Base-by-base conservation (phyloP, 108 stramenopile species). In the Nitzschia inconspicua region DNA sequence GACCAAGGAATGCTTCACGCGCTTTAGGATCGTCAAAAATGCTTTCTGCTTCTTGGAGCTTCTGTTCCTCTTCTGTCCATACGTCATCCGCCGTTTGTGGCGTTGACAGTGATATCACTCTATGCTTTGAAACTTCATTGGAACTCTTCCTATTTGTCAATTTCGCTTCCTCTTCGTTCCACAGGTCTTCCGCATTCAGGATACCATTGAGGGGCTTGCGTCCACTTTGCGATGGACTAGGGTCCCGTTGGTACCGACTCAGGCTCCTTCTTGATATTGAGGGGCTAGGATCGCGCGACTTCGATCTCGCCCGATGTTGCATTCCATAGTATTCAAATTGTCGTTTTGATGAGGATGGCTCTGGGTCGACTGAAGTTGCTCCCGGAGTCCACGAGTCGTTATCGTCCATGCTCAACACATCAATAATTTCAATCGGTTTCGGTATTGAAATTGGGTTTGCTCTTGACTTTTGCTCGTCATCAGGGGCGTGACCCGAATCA, bases 341-440 rank as follows among this genome's bases (percentile, higher is more conserved):
- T 18, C 19, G 11, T 11, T 2, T 14, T 2, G 11, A 11, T 11
- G 16, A 18, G 20, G 18, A 19, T 23, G 16, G 3, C 22, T 47
- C 47, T 2, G 18, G 47, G 13, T 14, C 2, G 14, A 14, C 47
- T 47, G 47, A 18, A 20, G 25, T 29, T 27, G 43, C 57, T 24
- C 32, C 65, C 1, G 65, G 65, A 9, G 55, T 66, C 65, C 65
- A 66, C 3, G 65, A 66, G 19, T 66, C 65, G 27, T 64, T 14
- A 57, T 66, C 65, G 39, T 66, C 65, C 8, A 66, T 40, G 24
- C 54, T 54, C 9, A 66, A 37, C 6, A 66, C 65, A 24, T 66
- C 65, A 66, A 66, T 66, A 36, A 66, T 42, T 35, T 66, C 65
- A 2, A 57, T 22, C 4, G 8, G 32, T 8, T 32, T 53, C 31